A percentile compares a stretch with the other conserved stretches of the same genome.
phyloP scores from a whole-genome alignment of 495 filamentous ascomycete genomes.

The Aspergillus sclerotioniger region DNA sequence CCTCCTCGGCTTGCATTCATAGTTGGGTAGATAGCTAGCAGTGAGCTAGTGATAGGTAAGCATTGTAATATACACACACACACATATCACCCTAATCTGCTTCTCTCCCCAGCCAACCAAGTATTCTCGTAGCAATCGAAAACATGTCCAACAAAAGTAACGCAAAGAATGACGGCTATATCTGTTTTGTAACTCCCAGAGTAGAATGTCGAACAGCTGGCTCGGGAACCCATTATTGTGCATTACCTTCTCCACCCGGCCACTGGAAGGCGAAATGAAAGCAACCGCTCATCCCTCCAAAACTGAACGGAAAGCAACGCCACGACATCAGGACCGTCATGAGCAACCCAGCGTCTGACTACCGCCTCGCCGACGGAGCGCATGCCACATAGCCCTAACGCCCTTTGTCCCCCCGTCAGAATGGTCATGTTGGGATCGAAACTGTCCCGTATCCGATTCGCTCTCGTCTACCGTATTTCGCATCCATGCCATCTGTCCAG shows the following conservation, averaged over 20 bases:
- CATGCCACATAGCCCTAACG: slow-evolving; percentile 1
- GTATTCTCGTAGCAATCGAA: background rate
- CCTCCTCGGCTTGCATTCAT: too few species aligned
- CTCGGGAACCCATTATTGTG: background rate
- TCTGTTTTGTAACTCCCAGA: slow-evolving; percentile 5
- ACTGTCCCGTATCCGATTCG: slow-evolving; percentile 14
- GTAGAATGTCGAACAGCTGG: slow-evolving; percentile 6
- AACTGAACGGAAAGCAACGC: background rate
- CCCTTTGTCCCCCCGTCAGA: slow-evolving; percentile 7
- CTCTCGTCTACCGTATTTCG: slow-evolving; percentile 16
- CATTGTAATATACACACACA: too few species aligned
- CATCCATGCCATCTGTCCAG: slow-evolving; percentile 20
- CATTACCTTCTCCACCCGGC: background rate
- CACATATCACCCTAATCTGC: too few species aligned
- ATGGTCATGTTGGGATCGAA: slow-evolving; percentile 13
- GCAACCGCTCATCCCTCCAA: slow-evolving; percentile 1
- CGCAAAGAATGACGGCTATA: slow-evolving; percentile 4
- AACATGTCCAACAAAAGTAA: slow-evolving; percentile 6
- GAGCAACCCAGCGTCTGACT: background rate
- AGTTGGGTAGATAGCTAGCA: too few species aligned
- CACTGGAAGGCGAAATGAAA: slow-evolving; percentile 2
- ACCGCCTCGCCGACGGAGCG: background rate
- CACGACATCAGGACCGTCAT: background rate
- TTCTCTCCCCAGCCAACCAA: background rate
- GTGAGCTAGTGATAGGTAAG: too few species aligned